Evolutionary conservation across 2,329 filamentous ascomycete species (phyloP), one percentile per base, ranked within the genome.

Genomic region (Trichoderma koningiopsis): DNA sequence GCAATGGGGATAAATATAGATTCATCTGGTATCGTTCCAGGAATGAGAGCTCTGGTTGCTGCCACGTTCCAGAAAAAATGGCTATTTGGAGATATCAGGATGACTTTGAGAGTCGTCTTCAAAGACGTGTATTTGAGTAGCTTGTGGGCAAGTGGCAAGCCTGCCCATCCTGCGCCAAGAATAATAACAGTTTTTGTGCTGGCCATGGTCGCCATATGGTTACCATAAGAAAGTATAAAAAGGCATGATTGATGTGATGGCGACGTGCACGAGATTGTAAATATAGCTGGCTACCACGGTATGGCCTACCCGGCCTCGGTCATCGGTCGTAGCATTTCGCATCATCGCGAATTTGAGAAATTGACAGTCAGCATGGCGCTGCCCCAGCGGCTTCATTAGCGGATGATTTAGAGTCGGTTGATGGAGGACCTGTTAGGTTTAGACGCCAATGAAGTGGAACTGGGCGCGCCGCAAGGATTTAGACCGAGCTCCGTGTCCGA

Each of bases 1-100:
- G 78, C 76, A 66, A 88, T 83, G 10, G 85, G 81, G 53, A 78
- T 73, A 74, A 84, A 82, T 61, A 86, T 79, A 69, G 83, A 76
- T 6, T 84, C 80, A 70, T 86, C 83, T 19, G 80, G 78, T 67
- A 86, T 77, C 40, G 80, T 76, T 33, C 81, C 82, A 0, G 85
- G 85, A 27, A 87, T 79, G 49, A 87, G 80, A 71, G 83, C 84
- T 47, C 86, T 84, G n/a, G 86, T 83, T 2, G 86, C 83, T 0
- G 85, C 85, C 7, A 88, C 71, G 73, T 87, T 87, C 85, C 85
- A 87, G 78, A 82, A 87, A 72, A 87, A 85, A 72, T 85, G 83
- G 64, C 79, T 82, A 74, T 83, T 87, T 78, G 86, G 78, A 43
- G 84, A 84, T 16, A 87, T 81, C n/a, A 87, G 79, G 27, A 87